phyloP scores from a whole-genome alignment of 306 rosid genomes.

The Gastrolobium bilobum region DNA sequence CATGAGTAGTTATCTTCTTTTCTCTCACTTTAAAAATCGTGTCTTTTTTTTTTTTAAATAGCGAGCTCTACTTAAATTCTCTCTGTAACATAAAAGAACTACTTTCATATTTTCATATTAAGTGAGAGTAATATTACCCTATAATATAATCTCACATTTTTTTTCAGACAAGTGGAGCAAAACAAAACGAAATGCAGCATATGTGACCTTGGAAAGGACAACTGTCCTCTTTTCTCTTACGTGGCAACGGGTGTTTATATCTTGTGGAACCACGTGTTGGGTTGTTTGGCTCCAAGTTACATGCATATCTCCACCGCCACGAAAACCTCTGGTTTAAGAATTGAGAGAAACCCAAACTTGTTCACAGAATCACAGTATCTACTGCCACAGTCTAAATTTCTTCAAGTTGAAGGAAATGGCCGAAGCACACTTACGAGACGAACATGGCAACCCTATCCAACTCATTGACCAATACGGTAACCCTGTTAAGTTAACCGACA shows the following conservation, averaged over 20 bases:
- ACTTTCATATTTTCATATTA: too few relatives aligned
- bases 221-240: slow-evolving; percentile 40
- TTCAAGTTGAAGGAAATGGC: slow-evolving; percentile 55
- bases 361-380: neutral
- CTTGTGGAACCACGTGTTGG: slow-evolving; percentile 38
- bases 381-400: too few relatives aligned
- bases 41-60: too few relatives aligned
- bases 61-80: too few relatives aligned
- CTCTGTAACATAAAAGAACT: too few relatives aligned
- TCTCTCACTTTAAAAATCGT: too few relatives aligned
- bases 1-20: too few relatives aligned
- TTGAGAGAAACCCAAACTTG: neutral
- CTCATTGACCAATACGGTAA: slow-evolving; percentile 74
- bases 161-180: too few relatives aligned
- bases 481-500: slow-evolving; percentile 72
- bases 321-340: neutral
- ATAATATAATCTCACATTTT: too few relatives aligned
- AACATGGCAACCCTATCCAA: slow-evolving; percentile 68
- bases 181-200: too few relatives aligned
- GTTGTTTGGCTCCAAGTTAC: slow-evolving; percentile 14
- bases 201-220: slow-evolving; percentile 7
- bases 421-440: slow-evolving; percentile 62
- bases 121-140: too few relatives aligned
- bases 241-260: slow-evolving; percentile 52
- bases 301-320: slow-evolving; percentile 62